These are phyloP conservation scores for Bryopsis sp. DNA, from an alignment of 139 green algal species.

Conservation along the genomic window DNA sequence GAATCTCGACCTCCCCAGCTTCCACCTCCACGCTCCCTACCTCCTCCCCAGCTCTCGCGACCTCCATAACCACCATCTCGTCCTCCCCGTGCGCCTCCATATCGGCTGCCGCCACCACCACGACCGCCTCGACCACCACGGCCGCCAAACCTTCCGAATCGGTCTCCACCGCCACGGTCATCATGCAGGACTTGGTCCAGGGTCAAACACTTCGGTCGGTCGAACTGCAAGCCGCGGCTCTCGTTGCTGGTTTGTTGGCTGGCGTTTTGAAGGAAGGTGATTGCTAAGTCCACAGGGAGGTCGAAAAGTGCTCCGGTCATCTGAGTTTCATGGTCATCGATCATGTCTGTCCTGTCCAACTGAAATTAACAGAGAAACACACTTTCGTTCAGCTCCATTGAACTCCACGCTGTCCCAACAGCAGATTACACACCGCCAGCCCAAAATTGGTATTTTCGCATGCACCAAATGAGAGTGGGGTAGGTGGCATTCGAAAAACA, in stretches of 20 bases:
- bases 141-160: background rate
- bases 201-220: slow-evolving; percentile 8
- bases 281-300: background rate
- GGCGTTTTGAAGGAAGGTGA: slow-evolving; percentile 9
- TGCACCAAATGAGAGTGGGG: no score
- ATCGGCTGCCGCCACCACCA: background rate
- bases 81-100: background rate
- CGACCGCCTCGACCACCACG: background rate
- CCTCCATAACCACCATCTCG: background rate
- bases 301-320: slow-evolving; percentile 14
- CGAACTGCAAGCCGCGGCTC: background rate
- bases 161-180: background rate
- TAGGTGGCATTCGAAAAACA: no score
- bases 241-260: background rate
- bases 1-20: no score
- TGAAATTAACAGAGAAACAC: no score
- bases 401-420: no score
- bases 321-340: slow-evolving; percentile 2
- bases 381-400: no score
- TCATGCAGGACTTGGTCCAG: background rate
- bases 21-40: background rate
- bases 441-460: no score
- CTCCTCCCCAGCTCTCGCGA: background rate
- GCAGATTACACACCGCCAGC: no score
- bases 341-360: slow-evolving; percentile 6